A percentile compares a stretch with the other conserved stretches of the same genome.
These are phyloP conservation scores for Shiraia sp. DNA, from an alignment of 2,329 filamentous ascomycete genomes.

Conservation along the genomic window DNA sequence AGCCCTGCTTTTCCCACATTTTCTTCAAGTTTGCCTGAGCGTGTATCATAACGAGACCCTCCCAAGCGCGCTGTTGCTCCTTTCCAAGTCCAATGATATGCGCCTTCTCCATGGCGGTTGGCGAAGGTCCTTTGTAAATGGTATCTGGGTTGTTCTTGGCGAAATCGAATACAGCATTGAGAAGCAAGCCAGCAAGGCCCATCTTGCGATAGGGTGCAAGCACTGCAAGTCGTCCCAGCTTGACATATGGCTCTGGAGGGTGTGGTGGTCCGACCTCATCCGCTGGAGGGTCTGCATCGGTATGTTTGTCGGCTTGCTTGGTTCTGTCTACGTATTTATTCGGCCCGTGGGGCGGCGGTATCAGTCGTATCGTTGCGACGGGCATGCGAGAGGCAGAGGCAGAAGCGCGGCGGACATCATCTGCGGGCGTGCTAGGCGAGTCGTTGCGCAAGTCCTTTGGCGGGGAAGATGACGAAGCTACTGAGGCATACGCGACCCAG, in stretches of 20 bases:
- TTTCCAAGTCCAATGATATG: constrained; percentile 49
- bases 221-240: constrained; percentile 78
- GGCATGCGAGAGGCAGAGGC: constrained; percentile 54
- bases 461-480: constrained; percentile 49
- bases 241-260: constrained; percentile 75
- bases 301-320: constrained; percentile 28
- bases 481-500: constrained; percentile 80
- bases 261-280: constrained; percentile 52
- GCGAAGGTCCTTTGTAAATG: constrained; percentile 46
- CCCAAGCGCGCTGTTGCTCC: constrained; percentile 61
- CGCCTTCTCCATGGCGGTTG: constrained; percentile 48
- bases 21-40: constrained; percentile 69
- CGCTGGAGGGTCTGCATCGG: constrained; percentile 31
- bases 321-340: constrained; percentile 54
- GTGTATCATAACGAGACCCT: constrained; percentile 77
- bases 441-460: constrained; percentile 46
- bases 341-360: constrained; percentile 77
- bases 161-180: constrained; percentile 71
- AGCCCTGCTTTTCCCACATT: constrained; percentile 74
- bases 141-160: constrained; percentile 61
- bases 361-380: constrained; percentile 76
- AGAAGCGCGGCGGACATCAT: constrained; percentile 40
- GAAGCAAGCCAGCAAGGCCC: constrained; percentile 67
- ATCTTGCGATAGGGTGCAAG: constrained; percentile 66
- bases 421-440: constrained; percentile 45